Evolutionary conservation across 441 rosid species (phyloP), one percentile per base, ranked within the genome.

Genomic region (Manihot esculenta): DNA sequence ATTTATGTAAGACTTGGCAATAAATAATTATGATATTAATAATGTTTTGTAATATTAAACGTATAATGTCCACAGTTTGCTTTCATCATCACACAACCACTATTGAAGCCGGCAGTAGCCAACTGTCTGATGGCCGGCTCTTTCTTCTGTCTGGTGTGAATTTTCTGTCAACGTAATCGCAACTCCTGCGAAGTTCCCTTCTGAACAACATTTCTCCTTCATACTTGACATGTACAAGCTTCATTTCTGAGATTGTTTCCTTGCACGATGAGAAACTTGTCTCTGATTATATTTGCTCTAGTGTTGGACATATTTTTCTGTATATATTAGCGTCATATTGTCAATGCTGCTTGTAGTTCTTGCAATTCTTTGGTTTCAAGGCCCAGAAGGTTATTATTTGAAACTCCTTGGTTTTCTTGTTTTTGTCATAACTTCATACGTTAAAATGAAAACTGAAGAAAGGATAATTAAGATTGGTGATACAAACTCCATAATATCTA

Each of bases 81-180:
- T 81, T 78, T 68, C 77, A 56, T 79, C 80, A 79, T 70, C 79
- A 62, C 70, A 30, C 15, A 64, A 60, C 68, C 42, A 68, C 68
- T 18, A 38, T 63, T 72, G 38, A 61, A 70, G 85, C 87, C 85
- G 89, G 89, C 84, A 20, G 42, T 30, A 23, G 44, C 74, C 49
- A 30, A 17, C 18, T 42, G 54, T 26, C 65, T 42, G 26, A 60
- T 66, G 68, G 80, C 82, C 86, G 86, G 60, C n/a, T 73, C 47
- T 70, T 58, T 49, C 23, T 35, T 35, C 7, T 23, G 38, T 57
- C 26, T 6, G 6, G 1, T 55, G 63, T 55, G 55, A 72, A 64
- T 58, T 57, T 56, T 44, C 44, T 24, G 24, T 54, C 68, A 38
- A 48, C 20, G 35, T 51, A 10, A 74, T 42, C 44, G n/a, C 21